These are phyloP conservation scores for Russula earlei DNA, from an alignment of 768 basidiomycete species.

Conservation along the genomic window DNA sequence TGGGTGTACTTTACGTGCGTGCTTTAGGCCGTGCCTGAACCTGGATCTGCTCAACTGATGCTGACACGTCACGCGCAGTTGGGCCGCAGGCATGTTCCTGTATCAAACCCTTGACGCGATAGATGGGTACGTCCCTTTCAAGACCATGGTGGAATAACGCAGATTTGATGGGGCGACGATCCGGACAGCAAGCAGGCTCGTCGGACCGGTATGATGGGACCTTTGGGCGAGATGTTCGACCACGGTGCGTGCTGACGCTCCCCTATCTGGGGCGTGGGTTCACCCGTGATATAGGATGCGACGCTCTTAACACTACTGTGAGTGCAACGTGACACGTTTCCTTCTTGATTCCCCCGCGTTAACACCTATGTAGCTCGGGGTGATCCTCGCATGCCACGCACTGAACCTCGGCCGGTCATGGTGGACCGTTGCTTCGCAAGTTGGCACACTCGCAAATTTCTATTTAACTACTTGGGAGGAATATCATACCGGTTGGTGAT, in stretches of 20 bases:
- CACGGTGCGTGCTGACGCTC: constrained; percentile 54
- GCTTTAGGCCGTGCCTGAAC: background rate
- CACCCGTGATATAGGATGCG: constrained; percentile 48
- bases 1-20: constrained; percentile 90
- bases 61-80: constrained; percentile 37
- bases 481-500: constrained; percentile 66
- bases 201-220: constrained; percentile 94
- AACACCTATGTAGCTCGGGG: constrained; percentile 56
- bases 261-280: background rate
- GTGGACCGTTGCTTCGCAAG: constrained; percentile 92
- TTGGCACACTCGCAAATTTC: constrained; percentile 57
- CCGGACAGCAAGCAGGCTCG: constrained; percentile 80
- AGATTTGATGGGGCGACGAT: background rate
- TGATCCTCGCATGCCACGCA: constrained; percentile 71
- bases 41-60: background rate
- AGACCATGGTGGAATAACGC: background rate
- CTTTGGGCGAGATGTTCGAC: constrained; percentile 96
- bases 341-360: background rate
- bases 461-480: constrained; percentile 75
- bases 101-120: constrained; percentile 89
- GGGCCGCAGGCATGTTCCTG: constrained; percentile 79
- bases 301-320: constrained; percentile 92
- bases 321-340: background rate
- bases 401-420: constrained; percentile 89
- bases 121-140: constrained; percentile 51